Evolutionary conservation across 129 eudicot genomes (phyloP).

Genomic region (Gnaphalium uliginosum): DNA sequence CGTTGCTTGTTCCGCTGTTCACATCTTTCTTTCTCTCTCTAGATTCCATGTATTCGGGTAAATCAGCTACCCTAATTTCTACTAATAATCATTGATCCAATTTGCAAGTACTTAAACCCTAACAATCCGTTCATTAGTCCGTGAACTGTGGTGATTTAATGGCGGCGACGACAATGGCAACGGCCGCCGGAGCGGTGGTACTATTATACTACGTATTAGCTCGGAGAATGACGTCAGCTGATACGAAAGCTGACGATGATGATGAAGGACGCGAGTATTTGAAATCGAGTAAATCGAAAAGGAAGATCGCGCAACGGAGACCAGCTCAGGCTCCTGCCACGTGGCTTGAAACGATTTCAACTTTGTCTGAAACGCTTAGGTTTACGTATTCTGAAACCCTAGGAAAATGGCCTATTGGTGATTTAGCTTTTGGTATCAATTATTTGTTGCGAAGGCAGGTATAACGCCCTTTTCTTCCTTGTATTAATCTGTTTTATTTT

Average conservation of each 20-base stretch:
- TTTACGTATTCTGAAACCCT: constrained; percentile 93
- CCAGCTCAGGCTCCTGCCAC: constrained; percentile 99
- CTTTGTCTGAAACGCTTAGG: constrained; percentile 84
- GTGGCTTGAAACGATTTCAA: constrained; percentile 86
- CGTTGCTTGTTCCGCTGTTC: constrained; percentile 28
- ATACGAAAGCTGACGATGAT: constrained; percentile 29
- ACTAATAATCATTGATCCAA: constrained; percentile 15
- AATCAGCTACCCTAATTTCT: constrained; percentile 15
- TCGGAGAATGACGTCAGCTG: constrained; percentile 48
- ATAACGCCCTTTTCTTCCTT: constrained; percentile 6
- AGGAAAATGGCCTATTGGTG: constrained; percentile 98
- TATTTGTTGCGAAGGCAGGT: constrained; percentile 93
- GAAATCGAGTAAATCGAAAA: constrained; percentile 66
- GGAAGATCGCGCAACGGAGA: constrained; percentile 68
- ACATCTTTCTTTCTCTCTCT: constrained; percentile 29
- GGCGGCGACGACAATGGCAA: constrained; percentile 95
- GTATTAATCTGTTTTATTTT: background rate
- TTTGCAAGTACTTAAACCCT: constrained; percentile 12
- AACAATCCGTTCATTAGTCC: constrained; percentile 3
- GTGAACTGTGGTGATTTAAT: constrained; percentile 35
- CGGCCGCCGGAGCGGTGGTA: constrained; percentile 88
- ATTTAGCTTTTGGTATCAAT: constrained; percentile 94
- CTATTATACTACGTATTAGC: constrained; percentile 66
- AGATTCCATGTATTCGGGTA: constrained; percentile 26
- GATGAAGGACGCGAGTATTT: constrained; percentile 53